phyloP scores from a whole-genome alignment of 768 basidiomycete genomes.

The Tricholoma saponaceum region DNA sequence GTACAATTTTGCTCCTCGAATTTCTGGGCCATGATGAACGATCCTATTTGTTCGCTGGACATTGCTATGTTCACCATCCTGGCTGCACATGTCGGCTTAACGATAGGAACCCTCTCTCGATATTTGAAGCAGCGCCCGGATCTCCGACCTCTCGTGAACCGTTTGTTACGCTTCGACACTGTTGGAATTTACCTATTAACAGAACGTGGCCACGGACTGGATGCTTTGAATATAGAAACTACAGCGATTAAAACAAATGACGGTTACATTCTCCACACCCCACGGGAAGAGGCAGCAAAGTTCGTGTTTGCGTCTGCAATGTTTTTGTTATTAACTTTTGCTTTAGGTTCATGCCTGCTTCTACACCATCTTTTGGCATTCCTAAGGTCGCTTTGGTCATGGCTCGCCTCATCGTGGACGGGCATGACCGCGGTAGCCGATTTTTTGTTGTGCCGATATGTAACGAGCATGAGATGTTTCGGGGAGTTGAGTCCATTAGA shows the following conservation, averaged over 20 bases:
- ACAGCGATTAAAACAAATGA: conserved; percentile 47
- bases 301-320: conserved; percentile 22
- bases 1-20: conserved; percentile 43
- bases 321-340: conserved; percentile 4
- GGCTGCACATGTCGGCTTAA: conserved; percentile 46
- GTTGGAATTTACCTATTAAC: conserved; percentile 51
- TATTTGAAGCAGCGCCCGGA: conserved; percentile 47
- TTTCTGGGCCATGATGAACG: conserved; percentile 52
- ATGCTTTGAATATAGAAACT: conserved; percentile 58
- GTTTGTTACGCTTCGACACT: conserved; percentile 48
- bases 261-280: conserved; percentile 54
- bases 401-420: conserved; percentile 49
- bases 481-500: conserved; percentile 45
- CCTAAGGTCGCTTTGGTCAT: conserved; percentile 54
- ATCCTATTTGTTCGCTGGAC: conserved; percentile 48
- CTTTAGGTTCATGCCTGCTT: conserved; percentile 55
- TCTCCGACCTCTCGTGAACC: conserved; percentile 42
- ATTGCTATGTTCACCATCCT: conserved; percentile 52
- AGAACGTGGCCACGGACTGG: conserved; percentile 58
- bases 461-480: conserved; percentile 48
- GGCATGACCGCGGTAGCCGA: conserved; percentile 45
- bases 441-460: conserved; percentile 56
- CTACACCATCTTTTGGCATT: conserved; percentile 49
- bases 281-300: conserved; percentile 57
- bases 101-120: conserved; percentile 51